Evolutionary conservation across 2,329 filamentous ascomycete genomes (phyloP).

Genomic region (Cladophialophora carrionii): DNA sequence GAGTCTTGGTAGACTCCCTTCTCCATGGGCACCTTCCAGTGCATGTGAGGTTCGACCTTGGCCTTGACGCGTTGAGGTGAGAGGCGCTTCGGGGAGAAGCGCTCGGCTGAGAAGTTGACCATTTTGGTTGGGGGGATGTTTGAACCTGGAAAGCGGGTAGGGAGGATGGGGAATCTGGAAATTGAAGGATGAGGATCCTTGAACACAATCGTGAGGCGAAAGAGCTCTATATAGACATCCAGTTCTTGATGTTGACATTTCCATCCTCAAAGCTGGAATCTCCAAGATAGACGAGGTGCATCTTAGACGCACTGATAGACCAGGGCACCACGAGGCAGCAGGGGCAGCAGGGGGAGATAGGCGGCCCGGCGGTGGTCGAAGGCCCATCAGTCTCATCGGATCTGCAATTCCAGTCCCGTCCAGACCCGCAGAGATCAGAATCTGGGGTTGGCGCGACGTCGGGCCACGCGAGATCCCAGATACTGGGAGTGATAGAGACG

Average conservation of each 20-base stretch:
- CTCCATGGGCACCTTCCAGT: conserved; percentile 46
- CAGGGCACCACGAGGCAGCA: conserved; percentile 25
- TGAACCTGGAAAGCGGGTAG: conserved; percentile 1
- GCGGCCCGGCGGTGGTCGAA: conserved; percentile 23
- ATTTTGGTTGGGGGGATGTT: conserved; percentile 11
- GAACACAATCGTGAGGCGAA: conserved; percentile 7
- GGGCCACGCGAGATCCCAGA: conserved; percentile 4
- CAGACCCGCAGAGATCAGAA: conserved; percentile 12
- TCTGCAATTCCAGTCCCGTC: conserved; percentile 12
- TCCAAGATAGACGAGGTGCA: conserved; percentile 24
- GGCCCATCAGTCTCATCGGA: conserved; percentile 24
- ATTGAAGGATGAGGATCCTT: conserved; percentile 11
- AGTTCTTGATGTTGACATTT: conserved; percentile 9
- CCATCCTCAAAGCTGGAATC: conserved; percentile 18
- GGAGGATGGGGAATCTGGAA: background rate
- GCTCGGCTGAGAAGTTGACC: conserved; percentile 27
- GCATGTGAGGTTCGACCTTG: conserved; percentile 46
- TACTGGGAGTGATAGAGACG: conserved; percentile 1
- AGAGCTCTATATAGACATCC: conserved; percentile 28
- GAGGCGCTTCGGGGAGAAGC: conserved; percentile 35
- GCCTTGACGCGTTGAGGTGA: conserved; percentile 44
- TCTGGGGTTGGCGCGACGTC: conserved; percentile 15
- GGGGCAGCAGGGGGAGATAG: conserved; percentile 21
- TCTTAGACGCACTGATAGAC: conserved; percentile 29
- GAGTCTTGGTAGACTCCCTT: conserved; percentile 47